A percentile compares a stretch with the other conserved stretches of the same genome.
Evolutionary conservation across 495 filamentous ascomycete species (phyloP).

Genomic region (Penicillium canariense): DNA sequence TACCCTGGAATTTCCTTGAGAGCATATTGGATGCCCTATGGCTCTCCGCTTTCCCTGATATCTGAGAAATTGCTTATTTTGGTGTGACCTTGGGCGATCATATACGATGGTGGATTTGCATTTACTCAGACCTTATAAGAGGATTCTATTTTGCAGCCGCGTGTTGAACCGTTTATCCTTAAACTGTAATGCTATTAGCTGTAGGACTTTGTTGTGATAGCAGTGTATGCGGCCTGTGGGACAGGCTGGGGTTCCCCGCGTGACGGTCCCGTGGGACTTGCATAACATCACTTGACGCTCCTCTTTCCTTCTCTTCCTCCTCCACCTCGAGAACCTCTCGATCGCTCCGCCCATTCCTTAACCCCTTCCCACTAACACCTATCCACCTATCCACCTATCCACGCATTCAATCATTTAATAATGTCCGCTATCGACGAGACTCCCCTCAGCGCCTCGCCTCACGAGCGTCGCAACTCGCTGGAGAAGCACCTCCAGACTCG

Average conservation of each 20-base stretch:
- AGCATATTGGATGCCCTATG: constrained; percentile 5
- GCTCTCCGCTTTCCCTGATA: background rate
- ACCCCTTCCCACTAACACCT: background rate
- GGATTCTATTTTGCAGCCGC: background rate
- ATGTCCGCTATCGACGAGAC: constrained; percentile 41
- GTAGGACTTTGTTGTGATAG: background rate
- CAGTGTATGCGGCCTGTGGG: background rate
- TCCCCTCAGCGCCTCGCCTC: constrained; percentile 51
- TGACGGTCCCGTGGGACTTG: constrained; percentile 13
- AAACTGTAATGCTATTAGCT: background rate
- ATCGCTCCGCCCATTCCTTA: background rate
- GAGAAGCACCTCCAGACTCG: constrained; percentile 80
- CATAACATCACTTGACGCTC: constrained; percentile 22
- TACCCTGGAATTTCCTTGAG: constrained; percentile 5
- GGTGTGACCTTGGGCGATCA: background rate
- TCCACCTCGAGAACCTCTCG: background rate
- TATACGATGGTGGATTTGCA: constrained; percentile 6
- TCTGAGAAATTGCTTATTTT: constrained; percentile 7
- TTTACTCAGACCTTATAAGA: constrained; percentile 5
- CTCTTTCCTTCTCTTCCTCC: background rate
- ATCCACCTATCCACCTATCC: background rate
- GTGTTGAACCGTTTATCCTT: background rate
- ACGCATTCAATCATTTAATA: background rate
- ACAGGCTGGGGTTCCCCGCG: constrained; percentile 18
- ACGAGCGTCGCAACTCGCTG: constrained; percentile 80